Evolutionary conservation across 2,329 filamentous ascomycete species (phyloP), one percentile per base, ranked within the genome.

Genomic region (Emericellopsis cladophorae): DNA sequence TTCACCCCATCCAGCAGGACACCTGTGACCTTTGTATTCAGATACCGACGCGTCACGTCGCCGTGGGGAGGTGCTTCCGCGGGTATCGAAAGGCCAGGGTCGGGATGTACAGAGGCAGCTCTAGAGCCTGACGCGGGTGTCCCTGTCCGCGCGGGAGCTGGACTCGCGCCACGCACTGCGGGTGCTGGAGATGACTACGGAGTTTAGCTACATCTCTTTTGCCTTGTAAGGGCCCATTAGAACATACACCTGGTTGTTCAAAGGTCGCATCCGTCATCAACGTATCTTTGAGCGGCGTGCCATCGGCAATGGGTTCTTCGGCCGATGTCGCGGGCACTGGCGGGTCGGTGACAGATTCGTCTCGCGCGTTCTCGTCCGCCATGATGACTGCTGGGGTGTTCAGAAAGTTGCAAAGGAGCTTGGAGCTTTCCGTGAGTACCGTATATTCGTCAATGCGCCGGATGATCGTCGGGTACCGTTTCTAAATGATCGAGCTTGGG

Each of bases 1-100:
- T 86, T 87, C 79, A 88, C 83, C 21, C 81, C 83, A 51, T 87
- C 81, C 32, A 87, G 61, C 43, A 88, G 53, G 22, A 74, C 70
- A 1, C 74, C 74, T 0, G 81, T 83, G 33, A 88, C 72, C 50
- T 79, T 84, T 38, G 71, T 68, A 53, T 87, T 87, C 49, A 88
- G 60, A 55, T 86, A 88, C 51, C 76, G 72, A 36, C 83, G 72
- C 5, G 77, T 76, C 1, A 79, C 76, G 18, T 81, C 82, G 37
- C 82, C 81, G 51, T 85, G 79, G 1, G 70, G 60, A 2, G 74
- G 68, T 12, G 77, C 70, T 52, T 81, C 72, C 11, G 69, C 59
- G 2, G 78, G 78, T 57, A 81, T 70, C n/a, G 63, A 59, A 48
- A 65, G 67, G 22, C 59, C 58, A 5, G 65, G 48, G 45, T 79